Percentiles rank a stretch among this genome's conserved stretches.
Conservation (phyloP, 73 alveolate genomes). For the Tetrahymena elliotti region DNA sequence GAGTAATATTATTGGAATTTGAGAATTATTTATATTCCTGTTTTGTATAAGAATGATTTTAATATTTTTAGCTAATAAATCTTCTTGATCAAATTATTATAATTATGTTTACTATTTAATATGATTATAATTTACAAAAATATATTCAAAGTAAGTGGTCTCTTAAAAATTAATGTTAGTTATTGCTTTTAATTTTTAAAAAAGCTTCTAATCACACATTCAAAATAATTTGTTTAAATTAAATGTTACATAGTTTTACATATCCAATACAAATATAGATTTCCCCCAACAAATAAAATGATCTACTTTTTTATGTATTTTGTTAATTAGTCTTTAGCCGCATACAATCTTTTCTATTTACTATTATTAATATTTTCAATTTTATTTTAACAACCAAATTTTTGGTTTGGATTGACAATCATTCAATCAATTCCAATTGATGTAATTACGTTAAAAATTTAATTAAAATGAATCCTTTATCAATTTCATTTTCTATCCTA, state of each 20-base stretch:
- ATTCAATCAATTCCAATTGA: too few relatives aligned
- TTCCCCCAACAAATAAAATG: not conserved
- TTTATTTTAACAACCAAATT: too few relatives aligned
- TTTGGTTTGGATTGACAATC: too few relatives aligned
- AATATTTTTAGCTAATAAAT: not conserved
- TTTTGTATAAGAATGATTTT: not conserved
- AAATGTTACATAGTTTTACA: not conserved
- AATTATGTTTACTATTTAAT: not conserved
- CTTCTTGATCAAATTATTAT: not conserved
- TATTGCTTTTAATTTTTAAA: not conserved
- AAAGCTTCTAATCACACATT: not conserved
- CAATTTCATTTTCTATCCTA: too few relatives aligned
- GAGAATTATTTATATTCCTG: too few relatives aligned
- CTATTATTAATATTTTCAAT: too few relatives aligned
- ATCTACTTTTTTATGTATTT: not conserved
- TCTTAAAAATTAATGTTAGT: not conserved
- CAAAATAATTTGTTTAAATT: not conserved
- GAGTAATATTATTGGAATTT: not conserved
- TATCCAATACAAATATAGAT: too few relatives aligned
- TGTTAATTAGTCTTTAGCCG: not conserved
- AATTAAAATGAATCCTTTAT: too few relatives aligned
- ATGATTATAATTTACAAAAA: not conserved
- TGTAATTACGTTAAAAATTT: too few relatives aligned
- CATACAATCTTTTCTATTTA: not conserved
- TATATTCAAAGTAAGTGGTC: not conserved